A percentile compares a stretch with the other conserved stretches of the same genome.
Evolutionary conservation across 2,329 filamentous ascomycete genomes (phyloP).

Genomic region (Neodidymelliopsis sp.): DNA sequence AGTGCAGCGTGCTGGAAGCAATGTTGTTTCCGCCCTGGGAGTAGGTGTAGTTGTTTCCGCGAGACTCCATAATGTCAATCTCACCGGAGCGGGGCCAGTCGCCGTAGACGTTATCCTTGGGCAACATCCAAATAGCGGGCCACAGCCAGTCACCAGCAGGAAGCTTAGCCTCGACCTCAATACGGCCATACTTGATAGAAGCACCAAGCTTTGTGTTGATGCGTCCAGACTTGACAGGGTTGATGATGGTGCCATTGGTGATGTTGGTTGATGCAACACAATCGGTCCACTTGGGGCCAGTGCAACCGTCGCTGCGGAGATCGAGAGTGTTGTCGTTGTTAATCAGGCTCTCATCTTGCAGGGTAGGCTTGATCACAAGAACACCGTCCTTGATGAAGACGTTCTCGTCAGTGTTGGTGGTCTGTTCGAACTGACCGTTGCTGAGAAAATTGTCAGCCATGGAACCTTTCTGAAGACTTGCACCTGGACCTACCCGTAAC

Average conservation of each 20-base stretch:
- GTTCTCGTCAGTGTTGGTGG: conserved; percentile 75
- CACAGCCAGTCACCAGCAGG: conserved; percentile 85
- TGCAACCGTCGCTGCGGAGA: conserved; percentile 72
- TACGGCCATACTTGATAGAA: conserved; percentile 78
- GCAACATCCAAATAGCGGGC: conserved; percentile 93
- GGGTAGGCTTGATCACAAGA: conserved; percentile 78
- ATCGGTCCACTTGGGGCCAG: conserved; percentile 64
- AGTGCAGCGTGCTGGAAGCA: conserved; percentile 79
- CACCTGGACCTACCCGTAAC: conserved; percentile 70
- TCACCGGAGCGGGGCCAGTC: conserved; percentile 81
- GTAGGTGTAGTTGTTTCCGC: conserved; percentile 83
- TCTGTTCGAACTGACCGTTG: conserved; percentile 83
- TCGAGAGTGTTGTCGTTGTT: conserved; percentile 73
- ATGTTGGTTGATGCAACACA: conserved; percentile 78
- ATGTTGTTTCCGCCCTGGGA: conserved; percentile 81
- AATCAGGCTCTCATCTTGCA: conserved; percentile 73
- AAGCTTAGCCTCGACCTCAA: conserved; percentile 80
- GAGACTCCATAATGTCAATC: conserved; percentile 82
- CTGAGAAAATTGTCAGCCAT: conserved; percentile 53
- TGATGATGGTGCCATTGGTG: conserved; percentile 78
- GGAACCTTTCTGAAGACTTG: neutral
- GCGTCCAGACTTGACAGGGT: conserved; percentile 78
- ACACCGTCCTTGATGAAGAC: conserved; percentile 73
- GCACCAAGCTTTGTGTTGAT: conserved; percentile 77
- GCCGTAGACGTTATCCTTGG: conserved; percentile 74